Evolutionary conservation across 2,329 filamentous ascomycete genomes (phyloP), one percentile per base, ranked within the genome.

Genomic region (Colletotrichum scovillei): DNA sequence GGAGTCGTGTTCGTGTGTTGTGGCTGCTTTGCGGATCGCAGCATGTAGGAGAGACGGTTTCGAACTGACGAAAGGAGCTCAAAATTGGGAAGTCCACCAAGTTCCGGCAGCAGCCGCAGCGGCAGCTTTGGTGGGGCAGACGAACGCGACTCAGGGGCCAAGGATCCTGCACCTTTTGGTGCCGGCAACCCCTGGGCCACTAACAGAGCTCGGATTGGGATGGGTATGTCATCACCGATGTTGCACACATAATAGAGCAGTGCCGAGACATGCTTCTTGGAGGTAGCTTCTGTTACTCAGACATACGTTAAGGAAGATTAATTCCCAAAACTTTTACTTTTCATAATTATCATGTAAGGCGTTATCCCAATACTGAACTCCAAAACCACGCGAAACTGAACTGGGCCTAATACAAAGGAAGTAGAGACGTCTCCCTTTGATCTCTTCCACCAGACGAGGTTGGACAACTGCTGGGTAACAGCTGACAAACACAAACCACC

Each of bases 51-150:
- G 59, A 59, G 35, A 56, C 24, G 49, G 49, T 73, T 56, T 52
- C 16, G 49, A 30, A 30, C 60, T 49, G 56, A 38, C 56, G n/a
- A 55, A 32, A 73, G 62, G 67, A 73, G 71, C 71, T 73, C 71
- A 73, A 73, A 70, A 65, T 65, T 65, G 19, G 19, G 60, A 55
- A 62, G 67, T 73, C 30, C 42, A 49, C 42, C 42, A 53, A 55
- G 46, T 42, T 65, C 67, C 67, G 67, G 59, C 62, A 63, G 65
- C 65, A 42, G 60, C 55, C 42, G 49, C 24, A 42, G 38, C 55
- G 66, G 46, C 59, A 73, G 71, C 71, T 66, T 57, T 71, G 67
- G 67, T 73, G 71, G 71, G 67, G 67, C 67, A 38, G 55, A n/a
- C 49, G 67, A 49, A 56, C 46, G 28, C 19, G 24, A 46, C 35